Evolutionary conservation across 495 filamentous ascomycete species (phyloP), one percentile per base, ranked within the genome.

Genomic region (Penicillium goetzii): DNA sequence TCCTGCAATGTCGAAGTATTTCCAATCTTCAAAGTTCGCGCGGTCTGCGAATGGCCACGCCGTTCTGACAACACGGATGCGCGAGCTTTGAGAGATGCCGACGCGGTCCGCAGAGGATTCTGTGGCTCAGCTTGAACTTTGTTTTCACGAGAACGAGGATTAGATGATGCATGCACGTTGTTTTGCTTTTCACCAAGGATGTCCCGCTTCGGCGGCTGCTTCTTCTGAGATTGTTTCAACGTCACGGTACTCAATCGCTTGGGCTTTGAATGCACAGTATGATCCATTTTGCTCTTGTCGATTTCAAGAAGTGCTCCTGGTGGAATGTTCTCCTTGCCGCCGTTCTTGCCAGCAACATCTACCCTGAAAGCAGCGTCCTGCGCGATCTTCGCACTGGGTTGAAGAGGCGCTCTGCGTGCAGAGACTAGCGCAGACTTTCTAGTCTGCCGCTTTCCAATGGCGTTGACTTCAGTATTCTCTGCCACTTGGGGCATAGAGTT

Each of bases 311-410:
- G 6, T 38, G 59, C 52, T 2, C 79, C 80, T 6, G 79, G 80
- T 4, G 80, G 80, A 2, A 80, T 69, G 19, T 82, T 84, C 58
- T 83, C 81, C 40, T 84, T 84, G 36, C 81, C 81, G 0, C 76
- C 75, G 60, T 78, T 78, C 54, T 72, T 76, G 17, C 78, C 81
- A 62, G 70, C 58, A 28, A 78, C 58, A 60, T 84, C 79, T n/a
- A 65, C 43, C 11, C 63, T 61, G 15, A 62, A 61, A 11, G 54
- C 64, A 50, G 61, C 50, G 53, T 78, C 73, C 61, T 82, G 81
- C 5, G 62, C 26, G 52, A 74, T 49, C 12, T 72, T 76, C 2
- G 62, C 49, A 33, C 70, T 78, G 38, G 72, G 72, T 50, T 79
- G 78, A n/a, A 83, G 66, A 4, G 80, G 74, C 32, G 67, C 72